Evolutionary conservation across 169 alveolate genomes (phyloP), one percentile per base, ranked within the genome.

Genomic region (Cryptosporidium xiaoi): DNA sequence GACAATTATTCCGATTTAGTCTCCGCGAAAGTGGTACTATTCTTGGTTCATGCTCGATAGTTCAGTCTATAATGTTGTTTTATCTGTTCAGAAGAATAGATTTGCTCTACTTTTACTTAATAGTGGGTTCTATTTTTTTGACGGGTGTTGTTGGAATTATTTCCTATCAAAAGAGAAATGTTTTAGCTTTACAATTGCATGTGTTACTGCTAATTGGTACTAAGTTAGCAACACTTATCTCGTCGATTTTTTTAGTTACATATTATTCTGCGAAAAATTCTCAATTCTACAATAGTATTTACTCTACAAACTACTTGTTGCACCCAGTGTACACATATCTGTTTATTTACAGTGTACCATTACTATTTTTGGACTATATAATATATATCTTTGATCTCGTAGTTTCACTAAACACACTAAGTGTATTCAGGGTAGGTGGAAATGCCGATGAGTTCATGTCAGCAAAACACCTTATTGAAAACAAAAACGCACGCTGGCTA

Each of bases 361-460:
- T 27, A 6, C 18, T 33, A 7, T 33, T 62, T 20, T 1, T 29
- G 18, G 44, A 29, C 16, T 62, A 20, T 27, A 4, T 62, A 24
- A 20, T 24, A 6, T 62, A 62, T 13, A 62, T 33, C 4, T 20
- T 62, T 8, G 67, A 62, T 27, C 67, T 62, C 24, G 33, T 29
- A 6, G 33, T 62, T 20, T 62, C 67, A 20, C 67, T 62, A 20
- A 62, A 62, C 33, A 62, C 67, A 20, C 15, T 62, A 33, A 62
- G 67, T 62, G 67, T 62, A 2, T 62, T 62, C 24, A 12, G 67
- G 18, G 33, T 62, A n/a, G 67, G 67, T 6, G 67, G 67, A 20
- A 20, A 8, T 62, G 67, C 67, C n/a, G 67, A 62, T 27, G 67
- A 62, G 46, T 62, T 2, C 15, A 20, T 62, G n/a, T 3, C 67